phyloP scores from a whole-genome alignment of 2,329 filamentous ascomycete species.

The Talaromyces sp. region DNA sequence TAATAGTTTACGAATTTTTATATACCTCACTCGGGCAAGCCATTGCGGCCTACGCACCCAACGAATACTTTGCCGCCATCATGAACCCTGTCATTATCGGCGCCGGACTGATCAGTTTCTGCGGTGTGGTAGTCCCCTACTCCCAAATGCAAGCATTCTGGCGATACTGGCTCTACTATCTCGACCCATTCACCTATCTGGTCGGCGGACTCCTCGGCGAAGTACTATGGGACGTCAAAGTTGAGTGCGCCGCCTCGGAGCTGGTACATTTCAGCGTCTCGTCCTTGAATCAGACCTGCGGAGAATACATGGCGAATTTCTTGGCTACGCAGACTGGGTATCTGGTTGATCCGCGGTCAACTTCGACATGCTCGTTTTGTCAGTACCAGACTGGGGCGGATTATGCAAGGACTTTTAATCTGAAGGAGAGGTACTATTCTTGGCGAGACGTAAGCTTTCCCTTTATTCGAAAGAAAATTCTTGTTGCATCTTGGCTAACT shows the following conservation, averaged over 20 bases:
- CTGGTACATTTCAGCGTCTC: constrained; percentile 22
- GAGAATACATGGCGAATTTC: constrained; percentile 29
- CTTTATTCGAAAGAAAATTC: neutral
- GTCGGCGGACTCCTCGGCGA: constrained; percentile 34
- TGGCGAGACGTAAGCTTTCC: constrained; percentile 30
- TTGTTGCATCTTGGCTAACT: constrained; percentile 6
- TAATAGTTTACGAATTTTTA: constrained; percentile 35
- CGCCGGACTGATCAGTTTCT: constrained; percentile 34
- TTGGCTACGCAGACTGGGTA: constrained; percentile 23
- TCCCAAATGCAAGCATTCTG: constrained; percentile 33
- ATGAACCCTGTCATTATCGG: constrained; percentile 53
- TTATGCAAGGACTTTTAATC: constrained; percentile 29
- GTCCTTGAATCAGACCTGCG: constrained; percentile 24
- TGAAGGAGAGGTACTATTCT: constrained; percentile 27
- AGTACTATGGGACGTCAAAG: constrained; percentile 34
- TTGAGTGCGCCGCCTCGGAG: constrained; percentile 29
- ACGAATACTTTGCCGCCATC: constrained; percentile 54
- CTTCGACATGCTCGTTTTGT: constrained; percentile 24
- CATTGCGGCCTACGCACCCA: constrained; percentile 58
- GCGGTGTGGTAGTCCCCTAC: constrained; percentile 35
- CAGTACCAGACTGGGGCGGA: constrained; percentile 26
- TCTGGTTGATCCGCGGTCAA: constrained; percentile 23
- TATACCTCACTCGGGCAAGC: constrained; percentile 40
- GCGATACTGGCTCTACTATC: constrained; percentile 40
- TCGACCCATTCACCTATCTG: constrained; percentile 40